Evolutionary conservation across 2,329 filamentous ascomycete species (phyloP).

Genomic region (Juglanconis oblonga): DNA sequence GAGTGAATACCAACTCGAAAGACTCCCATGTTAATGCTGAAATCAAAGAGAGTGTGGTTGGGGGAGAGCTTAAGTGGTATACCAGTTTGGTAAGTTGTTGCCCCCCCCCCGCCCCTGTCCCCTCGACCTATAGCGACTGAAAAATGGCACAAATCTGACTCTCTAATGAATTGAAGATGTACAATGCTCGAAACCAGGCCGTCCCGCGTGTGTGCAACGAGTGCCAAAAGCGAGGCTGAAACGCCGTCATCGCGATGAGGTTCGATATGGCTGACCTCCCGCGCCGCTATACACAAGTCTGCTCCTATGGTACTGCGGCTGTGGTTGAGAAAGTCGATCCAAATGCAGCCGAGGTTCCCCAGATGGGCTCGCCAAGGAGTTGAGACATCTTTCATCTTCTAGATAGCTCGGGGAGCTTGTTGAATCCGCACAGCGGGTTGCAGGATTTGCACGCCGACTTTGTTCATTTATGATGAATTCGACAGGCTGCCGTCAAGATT

Average conservation of each 20-base stretch:
- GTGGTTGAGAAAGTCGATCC: constrained; percentile 53
- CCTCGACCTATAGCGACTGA: too few species aligned
- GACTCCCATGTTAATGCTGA: too few species aligned
- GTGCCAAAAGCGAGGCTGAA: constrained; percentile 55
- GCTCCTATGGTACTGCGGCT: constrained; percentile 59
- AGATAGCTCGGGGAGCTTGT: not conserved
- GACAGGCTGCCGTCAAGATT: too few species aligned
- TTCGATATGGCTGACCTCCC: constrained; percentile 54
- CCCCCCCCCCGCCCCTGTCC: too few species aligned
- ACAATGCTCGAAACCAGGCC: constrained; percentile 57
- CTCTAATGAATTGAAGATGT: constrained; percentile 35
- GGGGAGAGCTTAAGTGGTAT: constrained; percentile 59
- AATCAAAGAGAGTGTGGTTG: constrained; percentile 43
- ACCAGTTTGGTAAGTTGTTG: constrained; percentile 44
- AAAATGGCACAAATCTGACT: too few species aligned
- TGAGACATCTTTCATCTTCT: not conserved
- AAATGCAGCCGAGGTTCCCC: constrained; percentile 23
- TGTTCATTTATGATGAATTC: too few species aligned
- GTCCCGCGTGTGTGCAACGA: constrained; percentile 54
- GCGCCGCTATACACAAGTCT: constrained; percentile 55
- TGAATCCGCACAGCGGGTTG: too few species aligned
- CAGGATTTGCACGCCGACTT: too few species aligned
- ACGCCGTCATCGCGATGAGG: constrained; percentile 56
- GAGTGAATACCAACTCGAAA: too few species aligned
- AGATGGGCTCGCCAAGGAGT: constrained; percentile 17